Percentiles rank a stretch among this genome's conserved stretches.
phyloP scores from a whole-genome alignment of 1,284 basidiomycete genomes.

The Takashimella koratensis region DNA sequence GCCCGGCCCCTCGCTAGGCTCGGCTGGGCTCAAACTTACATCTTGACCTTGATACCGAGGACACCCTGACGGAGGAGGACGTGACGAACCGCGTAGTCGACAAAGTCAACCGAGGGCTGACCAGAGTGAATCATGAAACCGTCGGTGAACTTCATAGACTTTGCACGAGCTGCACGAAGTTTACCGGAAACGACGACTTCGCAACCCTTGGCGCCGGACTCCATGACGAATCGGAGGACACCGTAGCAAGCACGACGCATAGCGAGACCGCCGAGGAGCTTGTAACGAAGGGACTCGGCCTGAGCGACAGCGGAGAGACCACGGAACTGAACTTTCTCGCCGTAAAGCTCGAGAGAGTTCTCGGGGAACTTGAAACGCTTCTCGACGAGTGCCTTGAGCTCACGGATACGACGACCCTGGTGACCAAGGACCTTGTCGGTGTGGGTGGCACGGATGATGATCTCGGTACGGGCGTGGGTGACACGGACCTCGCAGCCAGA shows the following conservation, averaged over 20 bases:
- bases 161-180: slow-evolving; percentile 98
- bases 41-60: slow-evolving; percentile 99
- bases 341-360: slow-evolving; percentile 97
- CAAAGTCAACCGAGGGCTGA: slow-evolving; percentile 95
- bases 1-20: no score
- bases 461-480: slow-evolving; percentile 99
- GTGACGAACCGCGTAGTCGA: slow-evolving; percentile 97
- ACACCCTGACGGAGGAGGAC: slow-evolving; percentile 99
- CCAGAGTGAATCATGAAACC: slow-evolving; percentile 99
- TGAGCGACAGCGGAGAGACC: slow-evolving; percentile 98
- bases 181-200: slow-evolving; percentile 99
- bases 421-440: slow-evolving; percentile 99
- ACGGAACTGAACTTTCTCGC: slow-evolving; percentile 99
- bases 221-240: slow-evolving; percentile 99
- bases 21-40: slow-evolving; percentile 60
- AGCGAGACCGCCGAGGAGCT: slow-evolving; percentile 98
- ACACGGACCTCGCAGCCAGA: slow-evolving; percentile 99
- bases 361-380: slow-evolving; percentile 99
- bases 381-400: slow-evolving; percentile 96
- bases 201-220: slow-evolving; percentile 98
- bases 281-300: slow-evolving; percentile 98
- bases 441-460: slow-evolving; percentile 99
- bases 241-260: slow-evolving; percentile 99
- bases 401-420: slow-evolving; percentile 98
- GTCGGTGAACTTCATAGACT: slow-evolving; percentile 99